Base-by-base conservation (phyloP, 441 rosid species). In the Euphorbia celastroides region DNA sequence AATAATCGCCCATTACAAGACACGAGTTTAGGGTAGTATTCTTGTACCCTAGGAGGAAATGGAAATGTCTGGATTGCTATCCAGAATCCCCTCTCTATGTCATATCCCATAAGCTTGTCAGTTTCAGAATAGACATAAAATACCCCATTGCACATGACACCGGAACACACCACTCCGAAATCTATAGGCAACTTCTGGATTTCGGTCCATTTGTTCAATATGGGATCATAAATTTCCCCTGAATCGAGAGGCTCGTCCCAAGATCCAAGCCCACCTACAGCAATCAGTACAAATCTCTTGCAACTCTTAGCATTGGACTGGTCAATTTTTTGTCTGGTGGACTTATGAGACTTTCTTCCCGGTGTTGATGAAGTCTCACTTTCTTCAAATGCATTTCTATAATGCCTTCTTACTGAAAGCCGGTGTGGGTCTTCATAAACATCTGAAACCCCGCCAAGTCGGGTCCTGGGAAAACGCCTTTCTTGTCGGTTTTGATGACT, bases 361-460 rank as follows among this genome's bases (percentile, higher is more conserved):
- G 74, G 72, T 31, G 69, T 69, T 20, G 63, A 62, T 1, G 82
- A 75, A 62, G 79, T 66, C 57, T 81, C 92, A 38, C 67, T 77
- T 71, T 82, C 89, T 66, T 88, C 89, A 65, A 80, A 72, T 19
- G 76, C 80, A 81, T 70, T 77, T 70, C 86, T 77, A 64, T 75
- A 76, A 3, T 89, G 93, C 27, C 93, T 79, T 70, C 96, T 85
- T 27, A 91, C 71, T 9, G 97, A 94, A 64, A 91, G 83, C 72
- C 91, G 84, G 78, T 91, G 96, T 38, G 99, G 99, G 76, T 91
- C 96, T 83, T 88, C 96, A 44, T 89, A 91, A 64, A 91, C 96
- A 70, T 89, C 96, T 1, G 96, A 91, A 1, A 79, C 95, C 26
- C 88, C 88, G 22, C 90, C 87, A 41, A 68, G 58, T 52, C 94